Percentiles rank a stretch among this genome's conserved stretches.
Conservation (phyloP, 148 eudicot genomes). For the Camellia japonica region DNA sequence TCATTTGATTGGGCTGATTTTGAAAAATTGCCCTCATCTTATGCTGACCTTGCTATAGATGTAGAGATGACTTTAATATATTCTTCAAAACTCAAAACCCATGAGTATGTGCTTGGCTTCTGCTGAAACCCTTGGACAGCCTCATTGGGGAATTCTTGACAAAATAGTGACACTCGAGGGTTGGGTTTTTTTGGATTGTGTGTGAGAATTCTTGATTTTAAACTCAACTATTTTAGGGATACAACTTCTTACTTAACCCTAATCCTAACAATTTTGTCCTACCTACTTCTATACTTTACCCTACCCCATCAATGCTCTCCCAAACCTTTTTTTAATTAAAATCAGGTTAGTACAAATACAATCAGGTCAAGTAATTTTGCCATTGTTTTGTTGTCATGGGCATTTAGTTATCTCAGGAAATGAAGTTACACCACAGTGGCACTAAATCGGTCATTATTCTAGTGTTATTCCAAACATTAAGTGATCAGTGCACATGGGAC, state of each 20-base stretch:
- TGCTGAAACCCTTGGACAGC: background rate
- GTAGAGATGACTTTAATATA: background rate
- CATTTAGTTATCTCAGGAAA: background rate
- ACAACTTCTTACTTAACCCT: no score
- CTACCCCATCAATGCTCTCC: no score
- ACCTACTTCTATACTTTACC: no score
- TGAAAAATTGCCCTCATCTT: background rate
- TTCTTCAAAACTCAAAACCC: background rate
- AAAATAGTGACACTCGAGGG: background rate
- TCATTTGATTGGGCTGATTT: constrained; percentile 8
- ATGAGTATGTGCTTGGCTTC: background rate
- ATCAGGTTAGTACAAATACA: no score
- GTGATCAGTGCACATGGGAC: background rate
- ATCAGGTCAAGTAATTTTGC: background rate
- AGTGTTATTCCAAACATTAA: background rate
- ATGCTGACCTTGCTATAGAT: background rate
- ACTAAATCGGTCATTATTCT: background rate
- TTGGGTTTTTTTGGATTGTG: no score
- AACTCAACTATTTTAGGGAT: no score
- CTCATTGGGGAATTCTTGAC: background rate
- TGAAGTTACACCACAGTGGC: background rate
- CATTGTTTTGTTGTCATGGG: background rate
- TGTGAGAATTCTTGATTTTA: no score
- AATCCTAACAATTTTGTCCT: no score
- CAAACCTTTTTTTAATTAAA: no score